phyloP scores from a whole-genome alignment of 192 early-diverging fungal species.

The Gonapodya sp. region DNA sequence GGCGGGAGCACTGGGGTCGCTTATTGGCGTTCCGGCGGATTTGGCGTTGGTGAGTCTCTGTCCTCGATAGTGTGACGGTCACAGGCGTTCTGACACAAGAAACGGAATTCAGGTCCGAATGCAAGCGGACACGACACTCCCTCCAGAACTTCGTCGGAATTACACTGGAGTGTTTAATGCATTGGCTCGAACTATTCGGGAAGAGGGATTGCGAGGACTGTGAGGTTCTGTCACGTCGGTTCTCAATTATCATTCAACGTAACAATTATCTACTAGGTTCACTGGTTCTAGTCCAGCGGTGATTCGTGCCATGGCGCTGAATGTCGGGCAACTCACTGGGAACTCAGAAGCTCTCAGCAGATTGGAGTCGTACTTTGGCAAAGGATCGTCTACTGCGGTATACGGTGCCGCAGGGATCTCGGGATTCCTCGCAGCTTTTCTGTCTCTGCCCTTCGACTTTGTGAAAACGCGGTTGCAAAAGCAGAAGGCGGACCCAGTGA shows the following conservation, averaged over 20 bases:
- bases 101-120: not conserved
- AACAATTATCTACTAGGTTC: no score
- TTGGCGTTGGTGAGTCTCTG: conserved; percentile 34
- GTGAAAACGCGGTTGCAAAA: conserved; percentile 47
- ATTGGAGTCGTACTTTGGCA: not conserved
- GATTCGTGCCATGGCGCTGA: conserved; percentile 31
- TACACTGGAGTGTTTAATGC: conserved; percentile 35
- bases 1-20: conserved; percentile 34
- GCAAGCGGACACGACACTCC: conserved; percentile 26
- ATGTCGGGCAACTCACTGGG: not conserved
- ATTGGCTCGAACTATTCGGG: conserved; percentile 22
- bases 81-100: not conserved
- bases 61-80: not conserved
- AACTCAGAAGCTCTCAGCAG: not conserved
- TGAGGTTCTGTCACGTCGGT: no score
- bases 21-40: conserved; percentile 35
- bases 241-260: no score
- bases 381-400: conserved; percentile 11
- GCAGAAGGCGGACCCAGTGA: conserved; percentile 28
- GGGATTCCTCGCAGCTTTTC: conserved; percentile 45
- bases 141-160: conserved; percentile 28
- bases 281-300: conserved; percentile 21
- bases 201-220: conserved; percentile 32
- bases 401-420: conserved; percentile 38
- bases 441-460: conserved; percentile 46